Evolutionary conservation across 2,329 filamentous ascomycete species (phyloP), one percentile per base, ranked within the genome.

Genomic region (Geosmithia putterillii): DNA sequence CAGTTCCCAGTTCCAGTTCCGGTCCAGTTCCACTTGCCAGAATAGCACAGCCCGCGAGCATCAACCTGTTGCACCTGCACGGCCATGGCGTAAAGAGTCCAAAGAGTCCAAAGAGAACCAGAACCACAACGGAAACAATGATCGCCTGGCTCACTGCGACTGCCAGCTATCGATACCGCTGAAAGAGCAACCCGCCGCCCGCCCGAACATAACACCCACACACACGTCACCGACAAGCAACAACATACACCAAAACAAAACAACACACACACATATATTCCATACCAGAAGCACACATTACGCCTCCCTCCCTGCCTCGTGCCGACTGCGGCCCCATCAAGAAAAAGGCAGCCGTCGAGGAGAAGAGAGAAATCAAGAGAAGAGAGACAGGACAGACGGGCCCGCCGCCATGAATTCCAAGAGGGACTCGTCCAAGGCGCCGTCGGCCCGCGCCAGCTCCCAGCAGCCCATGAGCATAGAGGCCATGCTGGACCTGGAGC

Each of bases 401-500:
- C n/a, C n/a, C n/a, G 3, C 4, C 39, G 34, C 15, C 25, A 44
- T 44, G 43, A 35, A 44, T 35, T 15, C 17, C 19, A 41, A 41
- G 39, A 42, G 44, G 25, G 38, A 36, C 32, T 45, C 44, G 22
- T 45, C 44, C 14, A 32, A n/a, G 25, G 23, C 40, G 17, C 28
- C 37, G 4, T 18, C 37, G 22, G 18, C 42, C 3, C 35, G n/a
- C 25, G 40, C 38, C 20, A 21, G 14, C 34, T 42, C 43, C 19
- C 49, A 56, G 41, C 61, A 63, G 42, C 65, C 67, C 18, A 86
- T 86, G 81, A 87, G 83, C 55, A 76, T 89, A 55, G 84, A 87
- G 63, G 76, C 81, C 41, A 76, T 81, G 50, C 70, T 88, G 49
- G 84, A 88, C 57, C 81, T 87, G 66, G 85, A 90, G 68, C 75